Conservation (phyloP, 805 yeast species). For the Candida pseudofarinosa region DNA sequence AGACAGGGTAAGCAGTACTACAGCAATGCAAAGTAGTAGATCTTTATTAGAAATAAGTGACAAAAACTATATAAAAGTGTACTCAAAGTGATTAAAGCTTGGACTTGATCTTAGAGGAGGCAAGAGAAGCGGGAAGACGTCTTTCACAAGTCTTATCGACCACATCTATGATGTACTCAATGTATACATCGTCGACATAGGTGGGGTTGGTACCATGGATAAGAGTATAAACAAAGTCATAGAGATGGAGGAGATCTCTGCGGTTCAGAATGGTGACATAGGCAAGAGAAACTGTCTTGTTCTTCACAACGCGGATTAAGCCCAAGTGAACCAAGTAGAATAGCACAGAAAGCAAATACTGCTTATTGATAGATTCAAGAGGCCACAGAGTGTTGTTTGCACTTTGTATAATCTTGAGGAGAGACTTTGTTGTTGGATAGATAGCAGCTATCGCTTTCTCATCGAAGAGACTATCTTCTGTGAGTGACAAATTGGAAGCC, state of each 20-base stretch:
- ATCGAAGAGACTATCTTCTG: slow-evolving; percentile 21
- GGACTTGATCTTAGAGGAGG: neutral
- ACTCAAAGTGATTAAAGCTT: slow-evolving; percentile 1
- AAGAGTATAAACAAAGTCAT: slow-evolving; percentile 5
- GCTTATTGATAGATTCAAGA: slow-evolving; percentile 38
- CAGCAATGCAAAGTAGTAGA: no score
- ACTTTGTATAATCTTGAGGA: slow-evolving; percentile 24
- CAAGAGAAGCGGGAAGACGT: neutral
- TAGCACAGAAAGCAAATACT: slow-evolving; percentile 36
- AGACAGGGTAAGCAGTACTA: no score
- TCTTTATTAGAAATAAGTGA: no score
- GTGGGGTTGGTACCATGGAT: slow-evolving; percentile 3
- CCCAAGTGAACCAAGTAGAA: slow-evolving; percentile 34
- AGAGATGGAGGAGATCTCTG: slow-evolving; percentile 20
- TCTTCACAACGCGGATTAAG: slow-evolving; percentile 34
- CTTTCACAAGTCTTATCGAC: slow-evolving; percentile 25
- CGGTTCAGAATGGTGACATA: slow-evolving; percentile 29
- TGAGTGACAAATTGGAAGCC: slow-evolving; percentile 4
- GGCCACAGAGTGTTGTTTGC: slow-evolving; percentile 13
- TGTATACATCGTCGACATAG: slow-evolving; percentile 11
- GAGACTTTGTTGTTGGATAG: slow-evolving; percentile 30
- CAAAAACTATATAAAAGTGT: no score
- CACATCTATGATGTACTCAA: slow-evolving; percentile 29
- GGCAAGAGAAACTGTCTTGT: slow-evolving; percentile 39
- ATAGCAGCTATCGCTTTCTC: slow-evolving; percentile 19